Evolutionary conservation across 257 asterid species (phyloP).

Genomic region (Avicennia marina): DNA sequence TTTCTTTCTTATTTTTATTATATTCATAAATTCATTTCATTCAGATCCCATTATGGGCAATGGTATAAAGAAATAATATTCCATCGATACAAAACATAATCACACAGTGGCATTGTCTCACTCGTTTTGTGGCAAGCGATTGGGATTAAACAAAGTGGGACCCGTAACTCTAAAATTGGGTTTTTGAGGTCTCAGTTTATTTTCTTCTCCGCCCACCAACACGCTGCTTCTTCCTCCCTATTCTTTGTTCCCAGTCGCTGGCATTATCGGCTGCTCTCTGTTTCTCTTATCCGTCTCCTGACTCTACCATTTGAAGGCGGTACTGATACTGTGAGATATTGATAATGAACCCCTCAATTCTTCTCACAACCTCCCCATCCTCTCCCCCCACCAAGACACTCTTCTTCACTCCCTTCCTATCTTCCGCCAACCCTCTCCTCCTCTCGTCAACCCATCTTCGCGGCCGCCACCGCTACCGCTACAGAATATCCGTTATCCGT

Average conservation of each 20-base stretch:
- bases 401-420: conserved; percentile 31
- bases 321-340: not conserved
- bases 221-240: not conserved
- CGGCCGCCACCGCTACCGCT: conserved; percentile 30
- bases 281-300: not conserved
- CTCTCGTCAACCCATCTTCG: conserved; percentile 24
- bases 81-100: no score
- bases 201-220: conserved; percentile 23
- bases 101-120: no score
- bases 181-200: conserved; percentile 12
- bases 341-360: conserved; percentile 50
- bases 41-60: no score
- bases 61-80: no score
- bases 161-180: conserved; percentile 3
- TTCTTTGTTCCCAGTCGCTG: not conserved
- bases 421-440: conserved; percentile 33
- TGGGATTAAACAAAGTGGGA: not conserved
- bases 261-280: conserved; percentile 1
- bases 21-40: no score
- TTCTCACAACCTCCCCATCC: conserved; percentile 43
- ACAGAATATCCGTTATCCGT: conserved; percentile 29
- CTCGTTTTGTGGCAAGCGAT: no score
- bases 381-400: conserved; percentile 26
- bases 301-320: not conserved
- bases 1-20: no score